These are phyloP conservation scores for Plasmodium cynomolgi DNA, from an alignment of 169 alveolate species.

Conservation along the genomic window DNA sequence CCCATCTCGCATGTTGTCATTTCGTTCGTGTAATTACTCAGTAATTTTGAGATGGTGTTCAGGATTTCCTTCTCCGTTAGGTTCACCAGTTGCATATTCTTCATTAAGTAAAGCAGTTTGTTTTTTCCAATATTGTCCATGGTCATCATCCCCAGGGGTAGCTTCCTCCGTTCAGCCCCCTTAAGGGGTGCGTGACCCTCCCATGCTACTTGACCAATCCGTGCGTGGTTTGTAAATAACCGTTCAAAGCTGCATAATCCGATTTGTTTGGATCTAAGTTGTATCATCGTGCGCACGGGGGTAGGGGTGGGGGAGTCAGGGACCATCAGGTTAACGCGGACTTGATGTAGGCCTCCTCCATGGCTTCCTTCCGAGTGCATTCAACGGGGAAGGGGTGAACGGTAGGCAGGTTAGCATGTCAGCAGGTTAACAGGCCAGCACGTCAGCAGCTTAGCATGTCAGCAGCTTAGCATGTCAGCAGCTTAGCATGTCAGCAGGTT, in stretches of 20 bases:
- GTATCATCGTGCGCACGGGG: not conserved
- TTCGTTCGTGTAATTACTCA: slow-evolving; percentile 14
- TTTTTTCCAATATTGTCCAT: slow-evolving; percentile 21
- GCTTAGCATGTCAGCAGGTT: too few relatives aligned
- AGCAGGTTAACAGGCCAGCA: too few relatives aligned
- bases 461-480: too few relatives aligned
- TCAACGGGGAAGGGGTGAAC: not conserved
- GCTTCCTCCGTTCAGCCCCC: not conserved
- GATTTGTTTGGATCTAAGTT: not conserved
- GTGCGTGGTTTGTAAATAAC: not conserved
- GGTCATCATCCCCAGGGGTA: not conserved
- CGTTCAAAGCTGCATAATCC: not conserved
- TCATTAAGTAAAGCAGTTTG: slow-evolving; percentile 35
- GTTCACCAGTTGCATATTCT: slow-evolving; percentile 53
- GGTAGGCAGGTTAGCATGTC: not conserved
- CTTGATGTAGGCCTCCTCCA: not conserved
- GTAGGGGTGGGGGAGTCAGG: not conserved
- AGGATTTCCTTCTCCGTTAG: slow-evolving; percentile 33
- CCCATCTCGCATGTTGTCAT: slow-evolving; percentile 32
- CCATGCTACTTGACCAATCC: not conserved
- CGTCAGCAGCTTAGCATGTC: too few relatives aligned
- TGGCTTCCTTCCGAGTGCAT: not conserved
- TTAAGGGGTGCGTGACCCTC: not conserved
- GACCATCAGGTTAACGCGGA: not conserved
- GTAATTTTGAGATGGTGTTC: slow-evolving; percentile 32